Percentiles rank a stretch among this genome's conserved stretches.
Evolutionary conservation across 2,329 filamentous ascomycete genomes (phyloP).

Genomic region (Tolypocladium endophyticum): DNA sequence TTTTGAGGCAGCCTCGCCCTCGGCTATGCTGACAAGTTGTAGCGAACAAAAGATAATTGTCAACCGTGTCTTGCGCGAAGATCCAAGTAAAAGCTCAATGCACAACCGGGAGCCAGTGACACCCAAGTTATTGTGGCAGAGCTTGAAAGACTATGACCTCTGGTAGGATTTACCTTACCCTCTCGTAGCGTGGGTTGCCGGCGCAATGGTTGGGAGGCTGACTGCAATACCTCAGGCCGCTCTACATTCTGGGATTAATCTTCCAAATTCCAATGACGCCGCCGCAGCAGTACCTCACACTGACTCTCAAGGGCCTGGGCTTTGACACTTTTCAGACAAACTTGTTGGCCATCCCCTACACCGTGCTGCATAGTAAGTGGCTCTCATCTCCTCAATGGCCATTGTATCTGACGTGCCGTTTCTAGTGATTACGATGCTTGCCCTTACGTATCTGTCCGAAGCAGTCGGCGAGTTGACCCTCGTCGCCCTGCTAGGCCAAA

Average conservation of each 20-base stretch:
- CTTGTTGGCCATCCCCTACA: constrained; percentile 32
- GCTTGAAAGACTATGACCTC: constrained; percentile 46
- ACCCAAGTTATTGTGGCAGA: constrained; percentile 34
- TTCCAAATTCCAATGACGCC: constrained; percentile 28
- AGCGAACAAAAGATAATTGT: constrained; percentile 44
- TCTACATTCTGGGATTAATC: constrained; percentile 32
- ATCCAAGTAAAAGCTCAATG: constrained; percentile 48
- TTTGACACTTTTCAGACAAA: constrained; percentile 33
- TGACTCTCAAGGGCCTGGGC: constrained; percentile 28
- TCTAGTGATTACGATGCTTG: constrained; percentile 6
- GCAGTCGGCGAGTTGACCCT: constrained; percentile 12
- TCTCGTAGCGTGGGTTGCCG: too few species aligned
- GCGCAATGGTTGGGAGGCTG: background rate
- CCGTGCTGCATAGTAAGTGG: background rate
- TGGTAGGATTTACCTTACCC: constrained; percentile 25
- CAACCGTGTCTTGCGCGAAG: constrained; percentile 44
- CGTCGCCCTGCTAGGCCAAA: constrained; percentile 26
- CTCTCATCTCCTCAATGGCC: rapidly evolving
- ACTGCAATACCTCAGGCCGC: background rate
- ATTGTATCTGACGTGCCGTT: background rate
- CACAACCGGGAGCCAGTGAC: constrained; percentile 41
- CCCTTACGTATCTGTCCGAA: constrained; percentile 5
- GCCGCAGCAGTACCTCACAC: constrained; percentile 30
- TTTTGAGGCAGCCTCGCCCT: rapidly evolving
- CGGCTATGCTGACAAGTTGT: background rate